Evolutionary conservation across 2,329 filamentous ascomycete genomes (phyloP), one percentile per base, ranked within the genome.

Genomic region (Diaporthe amygdali): DNA sequence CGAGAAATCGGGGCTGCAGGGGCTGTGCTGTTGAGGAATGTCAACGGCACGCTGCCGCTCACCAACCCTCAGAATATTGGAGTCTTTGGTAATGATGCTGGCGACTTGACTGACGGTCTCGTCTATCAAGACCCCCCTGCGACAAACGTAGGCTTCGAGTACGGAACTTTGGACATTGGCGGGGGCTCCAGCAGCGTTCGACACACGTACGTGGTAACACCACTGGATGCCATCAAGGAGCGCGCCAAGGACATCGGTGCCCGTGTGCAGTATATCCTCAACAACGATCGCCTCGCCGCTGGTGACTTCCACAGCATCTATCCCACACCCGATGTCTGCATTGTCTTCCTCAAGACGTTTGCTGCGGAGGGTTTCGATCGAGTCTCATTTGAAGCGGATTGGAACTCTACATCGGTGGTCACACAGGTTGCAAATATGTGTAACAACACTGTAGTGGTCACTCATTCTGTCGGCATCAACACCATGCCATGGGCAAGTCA

Each of bases 291-390:
- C 22, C 9, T 51, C 2, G 47, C 47, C 14, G 47, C 10, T 30
- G 47, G 5, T 6, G 47, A 51, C 9, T 51, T 51, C 25, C 25
- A 51, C 47, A 51, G 25, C 1, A 78, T 90, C 4, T 81, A 85
- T 54, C 75, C 81, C 2, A 77, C 68, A 1, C 84, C 86, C 2
- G 87, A 95, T 76, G 85, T 93, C 6, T 96, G 94, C 73, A 81
- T 92, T 2, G 88, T 92, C 0, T 87, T 92, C 74, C 87, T 88
- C 74, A 92, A 92, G 77, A 87, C 84, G 3, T 93, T 93, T 92
- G 89, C 91, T 0, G 90, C 92, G 0, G 94, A 96, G 80, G 92
- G 92, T 2, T 92, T 86, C 74, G 86, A 93, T 73, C 85, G 89
- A 63, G 83, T 88, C 0, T 85, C 84, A 7, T 83, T 94, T 51